Conservation (phyloP, 2,329 filamentous ascomycete species). For the Xylariomycetidae sp. region DNA sequence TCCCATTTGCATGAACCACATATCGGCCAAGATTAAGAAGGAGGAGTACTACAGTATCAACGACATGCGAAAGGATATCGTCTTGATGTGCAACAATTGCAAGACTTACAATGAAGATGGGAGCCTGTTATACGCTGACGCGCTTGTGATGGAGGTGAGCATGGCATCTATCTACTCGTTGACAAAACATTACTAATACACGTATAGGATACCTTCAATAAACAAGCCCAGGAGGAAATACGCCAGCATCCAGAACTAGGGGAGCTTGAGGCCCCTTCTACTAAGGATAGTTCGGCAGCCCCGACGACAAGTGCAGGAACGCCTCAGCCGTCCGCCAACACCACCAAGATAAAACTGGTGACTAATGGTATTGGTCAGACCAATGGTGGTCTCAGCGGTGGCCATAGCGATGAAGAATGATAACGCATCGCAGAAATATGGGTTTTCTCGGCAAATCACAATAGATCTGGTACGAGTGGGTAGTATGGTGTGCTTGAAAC, state of each 20-base stretch:
- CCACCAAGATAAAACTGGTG: slow-evolving; percentile 65
- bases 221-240: slow-evolving; percentile 49
- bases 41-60: slow-evolving; percentile 81
- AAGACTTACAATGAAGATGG: slow-evolving; percentile 95
- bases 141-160: slow-evolving; percentile 85
- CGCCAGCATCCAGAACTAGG: slow-evolving; percentile 50
- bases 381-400: slow-evolving; percentile 16
- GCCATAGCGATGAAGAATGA: slow-evolving; percentile 26
- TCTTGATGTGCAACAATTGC: slow-evolving; percentile 83
- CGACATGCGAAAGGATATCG: slow-evolving; percentile 79
- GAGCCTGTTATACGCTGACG: slow-evolving; percentile 87
- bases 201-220: slow-evolving; percentile 51
- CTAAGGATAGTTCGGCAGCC: slow-evolving; percentile 37
- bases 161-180: no score
- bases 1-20: slow-evolving; percentile 94
- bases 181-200: no score
- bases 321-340: slow-evolving; percentile 53
- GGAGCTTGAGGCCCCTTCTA: slow-evolving; percentile 47
- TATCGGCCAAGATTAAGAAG: slow-evolving; percentile 92
- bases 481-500: no score
- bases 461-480: no score
- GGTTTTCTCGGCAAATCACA: no score
- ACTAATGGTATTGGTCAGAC: slow-evolving; percentile 24
- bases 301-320: slow-evolving; percentile 59
- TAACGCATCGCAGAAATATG: no score